A percentile compares a stretch with the other conserved stretches of the same genome.
phyloP scores from a whole-genome alignment of 106 monocot genomes.

The Gastrodia elata region DNA sequence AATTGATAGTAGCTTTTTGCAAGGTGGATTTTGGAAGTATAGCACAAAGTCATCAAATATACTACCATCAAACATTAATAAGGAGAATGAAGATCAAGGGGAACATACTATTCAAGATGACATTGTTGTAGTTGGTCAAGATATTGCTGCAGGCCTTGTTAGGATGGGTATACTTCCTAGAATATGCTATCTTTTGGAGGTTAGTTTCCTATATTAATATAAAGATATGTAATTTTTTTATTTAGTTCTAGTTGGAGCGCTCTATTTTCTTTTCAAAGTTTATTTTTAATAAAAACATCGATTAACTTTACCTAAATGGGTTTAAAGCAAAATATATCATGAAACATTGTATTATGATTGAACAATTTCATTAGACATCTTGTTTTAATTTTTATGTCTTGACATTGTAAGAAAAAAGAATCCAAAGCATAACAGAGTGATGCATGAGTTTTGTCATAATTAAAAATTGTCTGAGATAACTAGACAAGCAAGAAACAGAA shows the following conservation, averaged over 20 bases:
- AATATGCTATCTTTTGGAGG: slow-evolving; percentile 95
- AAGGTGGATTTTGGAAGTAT: slow-evolving; percentile 96
- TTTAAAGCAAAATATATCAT: too few species aligned
- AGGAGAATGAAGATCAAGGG: slow-evolving; percentile 42
- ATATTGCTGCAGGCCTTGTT: slow-evolving; percentile 83
- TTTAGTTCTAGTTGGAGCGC: too few species aligned
- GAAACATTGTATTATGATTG: too few species aligned
- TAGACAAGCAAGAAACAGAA: not conserved
- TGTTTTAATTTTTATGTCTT: not conserved
- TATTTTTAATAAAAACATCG: too few species aligned
- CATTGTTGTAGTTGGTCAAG: slow-evolving; percentile 78
- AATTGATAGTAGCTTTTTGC: slow-evolving; percentile 64
- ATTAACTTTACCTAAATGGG: too few species aligned
- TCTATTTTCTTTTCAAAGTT: too few species aligned
- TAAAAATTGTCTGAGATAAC: not conserved
- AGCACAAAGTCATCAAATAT: slow-evolving; percentile 83
- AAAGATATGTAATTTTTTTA: too few species aligned
- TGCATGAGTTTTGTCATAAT: not conserved
- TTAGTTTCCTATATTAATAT: slow-evolving; percentile 12
- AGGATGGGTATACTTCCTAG: slow-evolving; percentile 93
- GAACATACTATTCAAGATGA: slow-evolving; percentile 79
- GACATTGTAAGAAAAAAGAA: not conserved
- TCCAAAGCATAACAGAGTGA: not conserved
- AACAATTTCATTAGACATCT: not conserved
- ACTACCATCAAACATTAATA: slow-evolving; percentile 27